phyloP scores from a whole-genome alignment of 352 stramenopile genomes.

The Globisporangium paroecandrum region DNA sequence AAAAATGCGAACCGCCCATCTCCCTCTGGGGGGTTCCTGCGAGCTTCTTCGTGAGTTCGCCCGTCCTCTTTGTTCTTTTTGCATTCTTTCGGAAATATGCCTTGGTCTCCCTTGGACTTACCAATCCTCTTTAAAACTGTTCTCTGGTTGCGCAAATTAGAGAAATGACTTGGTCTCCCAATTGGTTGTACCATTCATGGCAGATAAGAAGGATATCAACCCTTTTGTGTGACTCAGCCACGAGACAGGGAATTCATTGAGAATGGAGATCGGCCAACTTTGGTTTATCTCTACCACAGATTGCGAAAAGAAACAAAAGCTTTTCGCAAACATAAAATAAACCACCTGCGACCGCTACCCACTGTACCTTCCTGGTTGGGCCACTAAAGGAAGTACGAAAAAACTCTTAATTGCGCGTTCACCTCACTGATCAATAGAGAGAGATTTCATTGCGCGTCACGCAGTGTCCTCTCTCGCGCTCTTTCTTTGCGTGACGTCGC shows the following conservation, averaged over 20 bases:
- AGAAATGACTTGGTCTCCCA: too few species aligned
- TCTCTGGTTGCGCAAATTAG: too few species aligned
- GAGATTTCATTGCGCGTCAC: conserved; percentile 5
- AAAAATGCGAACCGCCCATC: too few species aligned
- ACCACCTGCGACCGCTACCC: not conserved
- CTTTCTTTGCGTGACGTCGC: not conserved
- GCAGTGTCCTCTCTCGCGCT: too few species aligned
- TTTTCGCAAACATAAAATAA: too few species aligned
- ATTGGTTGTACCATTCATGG: too few species aligned
- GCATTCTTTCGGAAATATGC: conserved; percentile 1
- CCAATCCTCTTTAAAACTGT: too few species aligned
- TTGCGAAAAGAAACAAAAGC: too few species aligned
- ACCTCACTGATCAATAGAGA: not conserved
- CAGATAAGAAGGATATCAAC: too few species aligned
- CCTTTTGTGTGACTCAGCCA: not conserved
- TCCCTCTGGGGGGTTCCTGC: not conserved
- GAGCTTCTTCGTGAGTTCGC: conserved; percentile 1
- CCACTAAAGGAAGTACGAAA: too few species aligned
- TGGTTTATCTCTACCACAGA: not conserved
- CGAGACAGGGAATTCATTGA: not conserved
- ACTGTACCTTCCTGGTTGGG: too few species aligned
- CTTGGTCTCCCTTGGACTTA: not conserved
- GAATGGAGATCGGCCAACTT: too few species aligned
- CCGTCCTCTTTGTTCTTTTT: conserved; percentile 2
- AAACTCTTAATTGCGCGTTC: not conserved